These are phyloP conservation scores for Holtermannia corniformis DNA, from an alignment of 768 basidiomycete genomes.

Conservation along the genomic window DNA sequence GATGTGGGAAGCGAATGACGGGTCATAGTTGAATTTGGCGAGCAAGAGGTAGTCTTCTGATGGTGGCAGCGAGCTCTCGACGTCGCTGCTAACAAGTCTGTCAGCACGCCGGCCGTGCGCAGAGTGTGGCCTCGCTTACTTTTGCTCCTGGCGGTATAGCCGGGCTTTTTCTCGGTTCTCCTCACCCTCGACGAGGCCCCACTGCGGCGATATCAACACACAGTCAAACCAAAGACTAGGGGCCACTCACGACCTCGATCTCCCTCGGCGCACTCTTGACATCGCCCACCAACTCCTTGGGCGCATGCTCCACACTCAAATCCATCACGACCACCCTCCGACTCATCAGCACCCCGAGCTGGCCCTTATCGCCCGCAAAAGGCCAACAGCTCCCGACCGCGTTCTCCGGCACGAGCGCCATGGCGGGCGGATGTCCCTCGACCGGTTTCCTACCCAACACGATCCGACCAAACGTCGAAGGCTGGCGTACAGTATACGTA, in stretches of 20 bases:
- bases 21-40: conserved; percentile 59
- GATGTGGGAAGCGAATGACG: conserved; percentile 50
- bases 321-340: conserved; percentile 53
- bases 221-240: neutral
- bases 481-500: conserved; percentile 56
- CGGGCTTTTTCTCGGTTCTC: conserved; percentile 58
- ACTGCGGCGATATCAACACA: conserved; percentile 31
- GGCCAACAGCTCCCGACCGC: conserved; percentile 90
- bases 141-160: conserved; percentile 3
- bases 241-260: conserved; percentile 57
- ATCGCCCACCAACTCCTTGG: conserved; percentile 71
- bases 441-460: conserved; percentile 41
- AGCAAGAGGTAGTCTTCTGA: conserved; percentile 49
- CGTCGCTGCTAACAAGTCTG: neutral
- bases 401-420: conserved; percentile 74
- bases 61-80: neutral
- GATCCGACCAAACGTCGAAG: conserved; percentile 47
- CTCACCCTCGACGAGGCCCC: conserved; percentile 73
- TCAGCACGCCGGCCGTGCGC: neutral
- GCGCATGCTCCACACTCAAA: conserved; percentile 79
- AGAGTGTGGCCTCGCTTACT: neutral
- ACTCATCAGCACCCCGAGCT: conserved; percentile 71
- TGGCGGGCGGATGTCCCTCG: conserved; percentile 72
- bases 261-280: conserved; percentile 68
- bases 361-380: conserved; percentile 66